Base-by-base conservation (phyloP, 2,329 filamentous ascomycete species). In the Pestalotiopsis sp. region DNA sequence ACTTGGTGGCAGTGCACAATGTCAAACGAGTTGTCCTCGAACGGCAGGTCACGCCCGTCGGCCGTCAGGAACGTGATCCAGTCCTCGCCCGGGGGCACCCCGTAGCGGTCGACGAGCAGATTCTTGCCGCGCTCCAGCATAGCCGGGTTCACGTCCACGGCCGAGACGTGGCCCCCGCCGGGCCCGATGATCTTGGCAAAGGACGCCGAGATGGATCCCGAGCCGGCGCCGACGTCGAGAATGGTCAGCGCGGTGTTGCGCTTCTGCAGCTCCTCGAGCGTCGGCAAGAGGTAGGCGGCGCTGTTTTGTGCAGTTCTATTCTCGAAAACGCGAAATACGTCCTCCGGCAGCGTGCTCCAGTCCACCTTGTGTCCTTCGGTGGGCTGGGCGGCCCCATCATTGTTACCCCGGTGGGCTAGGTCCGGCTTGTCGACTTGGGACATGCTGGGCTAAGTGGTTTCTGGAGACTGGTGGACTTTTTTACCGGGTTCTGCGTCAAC, bases 1-100 rank as follows among this genome's bases (percentile, higher is more conserved):
- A 90, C 84, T 73, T 90, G 87, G 72, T 89, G 86, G 27, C 83
- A 84, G 72, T 86, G 85, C 6, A 90, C 87, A n/a, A 91, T 76
- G 71, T 91, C 89, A 70, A 90, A 91, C 2, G 80, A 75, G 36
- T 79, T 80, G 67, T 89, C 84, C 2, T 79, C 70, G 59, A 83
- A 77, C 82, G 75, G 71, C 11, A 81, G 70, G 20, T 31, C 17
- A 5, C 20, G 57, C 11, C 57, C 20, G 20, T 59, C 57, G n/a
- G 57, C 57, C 12, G 20, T 59, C 57, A 12, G 57, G 23, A 59
- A 59, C 57, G 57, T 59, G 11, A 59, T 12, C 57, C 57, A 59
- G 20, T 59, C 23, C 20, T 59, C 23, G 17, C 17, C 17, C 7
- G 11, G 11, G 23, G 57, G 57, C 17, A 59, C 57, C 20, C 57